These are phyloP conservation scores for Venturia aucupariae DNA, from an alignment of 2,329 filamentous ascomycete species.

Conservation along the genomic window DNA sequence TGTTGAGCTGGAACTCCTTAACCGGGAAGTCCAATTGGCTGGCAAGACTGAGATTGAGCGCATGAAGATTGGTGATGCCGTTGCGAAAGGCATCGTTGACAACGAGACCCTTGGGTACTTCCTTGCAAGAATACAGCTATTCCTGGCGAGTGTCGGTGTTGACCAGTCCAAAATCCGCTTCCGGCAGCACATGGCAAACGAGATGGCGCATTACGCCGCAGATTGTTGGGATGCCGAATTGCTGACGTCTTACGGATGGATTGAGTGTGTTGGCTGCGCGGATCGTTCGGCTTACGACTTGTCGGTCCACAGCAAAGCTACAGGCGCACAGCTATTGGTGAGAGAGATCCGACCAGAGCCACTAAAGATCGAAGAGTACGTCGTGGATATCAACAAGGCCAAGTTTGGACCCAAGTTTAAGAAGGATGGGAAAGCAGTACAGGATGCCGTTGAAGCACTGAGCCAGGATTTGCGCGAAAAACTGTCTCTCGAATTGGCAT, in stretches of 20 bases:
- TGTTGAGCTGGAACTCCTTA: constrained; percentile 73
- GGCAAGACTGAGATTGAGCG: constrained; percentile 70
- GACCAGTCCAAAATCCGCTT: constrained; percentile 86
- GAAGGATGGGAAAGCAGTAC: constrained; percentile 82
- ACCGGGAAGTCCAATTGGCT: constrained; percentile 74
- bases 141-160: constrained; percentile 79
- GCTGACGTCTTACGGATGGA: constrained; percentile 87
- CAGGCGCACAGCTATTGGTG: constrained; percentile 75
- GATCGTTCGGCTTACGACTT: constrained; percentile 93
- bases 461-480: constrained; percentile 75
- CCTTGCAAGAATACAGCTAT: constrained; percentile 83
- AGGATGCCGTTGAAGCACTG: constrained; percentile 65
- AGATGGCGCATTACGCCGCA: constrained; percentile 87
- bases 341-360: constrained; percentile 73
- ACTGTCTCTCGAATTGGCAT: constrained; percentile 62
- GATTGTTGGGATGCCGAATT: constrained; percentile 99
- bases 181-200: constrained; percentile 89
- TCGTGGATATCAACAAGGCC: constrained; percentile 84
- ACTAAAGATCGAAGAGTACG: constrained; percentile 74
- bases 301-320: constrained; percentile 86
- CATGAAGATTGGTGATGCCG: constrained; percentile 77
- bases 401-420: constrained; percentile 93
- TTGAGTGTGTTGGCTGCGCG: constrained; percentile 95
- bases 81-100: constrained; percentile 73
- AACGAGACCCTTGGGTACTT: constrained; percentile 99